Base-by-base conservation (phyloP, 2,329 filamentous ascomycete species). In the Botrytis byssoidea region DNA sequence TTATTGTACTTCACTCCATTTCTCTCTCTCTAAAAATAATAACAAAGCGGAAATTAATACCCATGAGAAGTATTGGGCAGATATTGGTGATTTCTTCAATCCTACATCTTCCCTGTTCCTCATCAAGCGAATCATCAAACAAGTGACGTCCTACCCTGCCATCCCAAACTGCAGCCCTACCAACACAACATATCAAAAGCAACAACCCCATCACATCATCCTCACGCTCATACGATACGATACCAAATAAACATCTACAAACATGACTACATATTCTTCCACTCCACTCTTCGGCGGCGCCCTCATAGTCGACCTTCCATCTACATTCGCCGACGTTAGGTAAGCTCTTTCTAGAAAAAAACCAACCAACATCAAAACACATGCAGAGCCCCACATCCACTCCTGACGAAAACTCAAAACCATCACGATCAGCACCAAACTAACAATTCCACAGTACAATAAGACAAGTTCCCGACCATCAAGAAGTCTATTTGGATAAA, bases 401-500 rank as follows among this genome's bases (percentile, higher is more conserved):
- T 32, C n/a, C 46, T 14, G n/a, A 44, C 46, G 44, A 72, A 71
- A 63, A 44, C 42, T 22, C 69, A 71, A 64, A 32, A 70, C 70
- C 37, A 42, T 73, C 65, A 72, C 69, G 46, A 42, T 51, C 69
- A 71, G 69, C 69, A 63, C 73, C 66, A 63, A 74, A 79, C 76
- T 77, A 77, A 78, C 59, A 60, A 42, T 32, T 20, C 18, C 12
- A n/a, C 75, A 93, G 92, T 84, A 87, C 88, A 72, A 87, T 94
- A 78, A 90, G 92, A 76, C 88, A 94, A 83, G 90, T 95, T 8
- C 92, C 92, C 69, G 91, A 95, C 81, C 93, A 97, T 82, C 95
- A 98, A 85, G 95, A 98, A 85, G 92, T 98, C 78, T 97, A 91
- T 84, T 91, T 98, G 80, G 94, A 97, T 81, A 87, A 89, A 76